Base-by-base conservation (phyloP, 371 early-diverging fungal genomes). In the Mortierella sp. region DNA sequence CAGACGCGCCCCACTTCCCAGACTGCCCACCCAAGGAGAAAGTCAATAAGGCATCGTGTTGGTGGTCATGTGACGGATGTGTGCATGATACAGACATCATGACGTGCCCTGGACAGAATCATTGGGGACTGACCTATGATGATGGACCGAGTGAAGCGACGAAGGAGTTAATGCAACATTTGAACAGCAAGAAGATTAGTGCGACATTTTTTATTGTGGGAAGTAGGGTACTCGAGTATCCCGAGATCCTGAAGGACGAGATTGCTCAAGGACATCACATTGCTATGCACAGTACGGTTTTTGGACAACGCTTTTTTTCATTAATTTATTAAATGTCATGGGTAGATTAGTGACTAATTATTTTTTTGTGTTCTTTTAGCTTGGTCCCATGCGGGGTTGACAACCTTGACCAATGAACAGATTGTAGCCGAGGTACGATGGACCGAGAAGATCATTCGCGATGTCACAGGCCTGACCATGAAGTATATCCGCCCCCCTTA, bases 341-440 rank as follows among this genome's bases (percentile, higher is more conserved):
- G 11, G 5, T 17, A 17, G 39, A 5, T 17, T 39, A 39, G 39
- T n/a, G n/a, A n/a, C n/a, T n/a, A n/a, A n/a, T n/a, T n/a, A n/a
- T n/a, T n/a, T n/a, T n/a, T n/a, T n/a, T n/a, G n/a, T n/a, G n/a
- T 44, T 2, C 4, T 32, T 7, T 6, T 79, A 89, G 76, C 92
- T 24, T 93, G 90, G 91, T 65, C 84, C 41, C 94, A 94, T 60
- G 80, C 79, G 50, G 83, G 85, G 53, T 79, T 90, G 79, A 90
- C 92, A 21, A 85, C 92, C n/a, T 80, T 90, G 67, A 84, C 86
- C 42, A 91, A 90, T 69, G 80, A 84, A 19, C 85, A 90, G 70
- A 85, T 92, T 44, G 86, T 93, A 37, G 88, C 91, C 55, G 93
- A 93, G 70, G 64, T 91, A 46, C 82, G 84, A 58, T 92, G 87